These are phyloP conservation scores for Protomyces inouyei DNA, from an alignment of 1,139 yeast genomes.

Conservation along the genomic window DNA sequence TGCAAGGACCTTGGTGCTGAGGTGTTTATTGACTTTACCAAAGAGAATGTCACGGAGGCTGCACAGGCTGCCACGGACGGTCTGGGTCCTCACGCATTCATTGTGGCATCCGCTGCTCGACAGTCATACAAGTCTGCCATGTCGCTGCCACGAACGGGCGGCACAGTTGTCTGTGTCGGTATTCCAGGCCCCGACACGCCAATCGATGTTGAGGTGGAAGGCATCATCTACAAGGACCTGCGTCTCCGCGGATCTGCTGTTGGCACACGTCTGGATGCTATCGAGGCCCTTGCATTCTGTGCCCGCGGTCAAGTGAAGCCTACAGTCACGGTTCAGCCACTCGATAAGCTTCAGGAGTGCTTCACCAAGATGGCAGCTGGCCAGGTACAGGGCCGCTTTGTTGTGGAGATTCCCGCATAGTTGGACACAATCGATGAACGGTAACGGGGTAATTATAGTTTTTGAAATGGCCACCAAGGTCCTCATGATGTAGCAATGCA, in stretches of 20 bases:
- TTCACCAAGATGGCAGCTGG: slow-evolving; percentile 68
- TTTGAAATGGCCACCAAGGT: no score
- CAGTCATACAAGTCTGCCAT: slow-evolving; percentile 16
- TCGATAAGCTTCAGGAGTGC: slow-evolving; percentile 56
- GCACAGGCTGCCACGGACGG: slow-evolving; percentile 19
- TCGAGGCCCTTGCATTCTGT: slow-evolving; percentile 72
- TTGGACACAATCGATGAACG: no score
- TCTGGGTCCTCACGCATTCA: slow-evolving; percentile 15
- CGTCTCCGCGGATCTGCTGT: slow-evolving; percentile 70
- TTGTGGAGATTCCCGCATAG: slow-evolving; percentile 11
- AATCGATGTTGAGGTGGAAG: slow-evolving; percentile 14
- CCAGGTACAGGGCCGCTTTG: slow-evolving; percentile 58
- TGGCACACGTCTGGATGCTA: slow-evolving; percentile 74
- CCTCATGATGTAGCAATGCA: no score
- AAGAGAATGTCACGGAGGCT: slow-evolving; percentile 27
- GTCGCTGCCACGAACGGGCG: slow-evolving; percentile 15
- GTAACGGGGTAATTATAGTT: no score
- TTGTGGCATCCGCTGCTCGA: slow-evolving; percentile 22
- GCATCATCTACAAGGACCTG: slow-evolving; percentile 60
- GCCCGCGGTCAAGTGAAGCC: slow-evolving; percentile 60
- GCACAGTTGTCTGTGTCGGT: slow-evolving; percentile 27
- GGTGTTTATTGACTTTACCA: slow-evolving; percentile 59
- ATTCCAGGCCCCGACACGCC: slow-evolving; percentile 25
- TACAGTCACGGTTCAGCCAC: slow-evolving; percentile 62
- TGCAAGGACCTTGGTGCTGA: slow-evolving; percentile 46